These are phyloP conservation scores for Colletotrichum lentis DNA, from an alignment of 2,329 filamentous ascomycete genomes.

Conservation along the genomic window DNA sequence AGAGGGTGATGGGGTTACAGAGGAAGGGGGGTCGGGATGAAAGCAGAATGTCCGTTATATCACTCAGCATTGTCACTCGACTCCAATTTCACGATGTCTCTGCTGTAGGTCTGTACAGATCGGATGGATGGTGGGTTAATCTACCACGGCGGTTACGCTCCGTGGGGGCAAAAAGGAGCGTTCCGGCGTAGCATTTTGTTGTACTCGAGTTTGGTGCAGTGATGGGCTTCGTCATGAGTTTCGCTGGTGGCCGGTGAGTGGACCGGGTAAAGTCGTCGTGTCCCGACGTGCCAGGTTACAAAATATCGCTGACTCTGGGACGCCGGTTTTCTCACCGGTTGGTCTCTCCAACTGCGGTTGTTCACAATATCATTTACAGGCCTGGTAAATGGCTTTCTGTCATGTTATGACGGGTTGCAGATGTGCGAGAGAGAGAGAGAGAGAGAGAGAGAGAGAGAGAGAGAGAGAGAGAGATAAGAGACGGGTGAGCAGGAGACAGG, in stretches of 20 bases:
- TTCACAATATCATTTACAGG: neutral
- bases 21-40: neutral
- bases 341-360: neutral
- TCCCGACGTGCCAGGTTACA: neutral
- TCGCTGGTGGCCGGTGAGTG: neutral
- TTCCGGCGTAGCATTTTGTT: neutral
- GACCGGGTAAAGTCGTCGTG: constrained; percentile 3
- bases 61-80: neutral
- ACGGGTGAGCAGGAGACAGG: no score
- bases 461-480: no score
- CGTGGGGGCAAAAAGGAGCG: neutral
- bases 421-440: neutral
- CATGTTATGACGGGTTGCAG: neutral
- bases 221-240: neutral
- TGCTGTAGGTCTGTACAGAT: neutral
- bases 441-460: no score
- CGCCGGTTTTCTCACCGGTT: neutral
- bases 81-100: neutral
- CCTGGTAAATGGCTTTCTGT: neutral
- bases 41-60: neutral
- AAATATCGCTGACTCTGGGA: no score
- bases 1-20: neutral
- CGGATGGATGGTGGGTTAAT: neutral
- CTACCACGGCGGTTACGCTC: constrained; percentile 11
- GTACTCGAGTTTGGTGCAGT: neutral